Evolutionary conservation across 1,139 yeast species (phyloP).

Genomic region (Debaryomyces sp.): DNA sequence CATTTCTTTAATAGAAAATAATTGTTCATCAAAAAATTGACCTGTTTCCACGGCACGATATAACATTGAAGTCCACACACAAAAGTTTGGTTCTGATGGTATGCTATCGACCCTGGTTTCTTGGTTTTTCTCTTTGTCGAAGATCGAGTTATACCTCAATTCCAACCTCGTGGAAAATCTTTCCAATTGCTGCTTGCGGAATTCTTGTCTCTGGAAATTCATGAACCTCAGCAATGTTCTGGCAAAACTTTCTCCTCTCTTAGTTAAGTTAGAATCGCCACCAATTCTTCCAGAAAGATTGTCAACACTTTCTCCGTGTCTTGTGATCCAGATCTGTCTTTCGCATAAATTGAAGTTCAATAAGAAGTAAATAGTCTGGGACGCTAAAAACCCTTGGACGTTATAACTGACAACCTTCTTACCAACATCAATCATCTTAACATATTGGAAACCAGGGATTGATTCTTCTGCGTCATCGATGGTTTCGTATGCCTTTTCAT

Average conservation of each 20-base stretch:
- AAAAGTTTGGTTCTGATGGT: constrained; percentile 68
- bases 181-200: constrained; percentile 64
- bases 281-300: constrained; percentile 86
- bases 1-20: constrained; percentile 83
- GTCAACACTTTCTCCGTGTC: constrained; percentile 92
- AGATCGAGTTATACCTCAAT: constrained; percentile 37
- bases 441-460: constrained; percentile 70
- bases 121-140: constrained; percentile 27
- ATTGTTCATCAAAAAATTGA: constrained; percentile 67
- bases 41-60: constrained; percentile 79
- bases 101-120: constrained; percentile 35
- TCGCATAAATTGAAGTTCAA: constrained; percentile 88
- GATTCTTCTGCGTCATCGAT: constrained; percentile 77
- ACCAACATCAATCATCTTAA: constrained; percentile 95
- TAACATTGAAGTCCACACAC: constrained; percentile 94
- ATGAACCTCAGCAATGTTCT: constrained; percentile 74
- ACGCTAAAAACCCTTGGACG: constrained; percentile 88
- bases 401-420: constrained; percentile 90
- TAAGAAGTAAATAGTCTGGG: constrained; percentile 89
- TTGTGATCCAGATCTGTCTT: constrained; percentile 91
- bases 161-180: constrained; percentile 49
- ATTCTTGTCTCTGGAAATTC: constrained; percentile 69
- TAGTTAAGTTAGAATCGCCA: constrained; percentile 82
- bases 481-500: constrained; percentile 88
- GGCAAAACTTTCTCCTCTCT: constrained; percentile 76